Conservation (phyloP, 1,284 basidiomycete genomes). For the Apiotrichum laibachii region DNA sequence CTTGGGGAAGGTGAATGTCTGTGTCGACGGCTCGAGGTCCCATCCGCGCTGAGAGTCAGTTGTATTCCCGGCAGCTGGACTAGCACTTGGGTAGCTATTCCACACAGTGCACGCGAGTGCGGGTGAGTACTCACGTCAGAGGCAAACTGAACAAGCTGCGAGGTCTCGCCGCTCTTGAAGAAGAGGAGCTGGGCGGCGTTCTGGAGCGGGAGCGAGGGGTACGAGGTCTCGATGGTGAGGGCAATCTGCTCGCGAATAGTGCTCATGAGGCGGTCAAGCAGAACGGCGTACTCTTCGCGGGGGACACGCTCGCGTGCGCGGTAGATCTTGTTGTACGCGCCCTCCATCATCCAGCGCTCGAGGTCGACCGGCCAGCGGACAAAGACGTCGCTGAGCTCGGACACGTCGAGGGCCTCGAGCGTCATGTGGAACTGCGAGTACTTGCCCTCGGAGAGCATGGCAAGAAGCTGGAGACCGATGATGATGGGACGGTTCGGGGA, state of each 20-base stretch:
- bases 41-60: constrained; percentile 42
- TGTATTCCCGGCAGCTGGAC: too few species aligned
- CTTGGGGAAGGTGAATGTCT: constrained; percentile 36
- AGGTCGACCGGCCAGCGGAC: constrained; percentile 83
- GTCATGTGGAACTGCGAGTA: constrained; percentile 99
- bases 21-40: constrained; percentile 44
- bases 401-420: constrained; percentile 76
- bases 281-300: constrained; percentile 48
- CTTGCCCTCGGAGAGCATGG: constrained; percentile 89
- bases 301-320: constrained; percentile 76
- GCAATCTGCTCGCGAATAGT: constrained; percentile 52
- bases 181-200: constrained; percentile 49
- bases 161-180: constrained; percentile 47
- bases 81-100: too few species aligned
- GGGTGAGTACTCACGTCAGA: constrained; percentile 26
- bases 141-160: constrained; percentile 39
- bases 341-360: constrained; percentile 98
- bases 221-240: constrained; percentile 50
- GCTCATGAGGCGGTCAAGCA: constrained; percentile 49
- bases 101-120: neutral
- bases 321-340: constrained; percentile 97
- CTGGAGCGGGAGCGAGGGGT: constrained; percentile 46
- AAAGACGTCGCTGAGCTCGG: constrained; percentile 70
- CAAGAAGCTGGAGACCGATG: constrained; percentile 88
- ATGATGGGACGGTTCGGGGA: constrained; percentile 85